A percentile compares a stretch with the other conserved stretches of the same genome.
Conservation (phyloP, 148 eudicot species). For the Persicaria tinctoria region DNA sequence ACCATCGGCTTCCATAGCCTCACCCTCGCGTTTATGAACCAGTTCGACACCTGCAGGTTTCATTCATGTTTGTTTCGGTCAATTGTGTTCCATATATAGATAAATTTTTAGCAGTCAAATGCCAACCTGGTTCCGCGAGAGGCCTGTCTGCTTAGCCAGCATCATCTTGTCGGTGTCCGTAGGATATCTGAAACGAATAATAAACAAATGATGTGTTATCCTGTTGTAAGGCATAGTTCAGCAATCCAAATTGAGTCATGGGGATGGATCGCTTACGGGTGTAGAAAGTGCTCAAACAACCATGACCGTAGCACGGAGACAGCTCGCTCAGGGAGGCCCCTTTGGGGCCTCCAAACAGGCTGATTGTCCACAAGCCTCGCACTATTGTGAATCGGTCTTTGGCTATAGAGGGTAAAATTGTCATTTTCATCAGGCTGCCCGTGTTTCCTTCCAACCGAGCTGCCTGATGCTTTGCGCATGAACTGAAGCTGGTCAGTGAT, state of each 20-base stretch:
- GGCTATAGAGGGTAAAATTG: conserved; percentile 5
- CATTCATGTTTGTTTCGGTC: not conserved
- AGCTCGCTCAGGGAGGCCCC: conserved; percentile 70
- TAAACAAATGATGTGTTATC: not conserved
- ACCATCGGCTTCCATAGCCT: conserved; percentile 81
- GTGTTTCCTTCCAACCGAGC: conserved; percentile 9
- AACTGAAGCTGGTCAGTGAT: conserved; percentile 28
- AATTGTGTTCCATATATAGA: not conserved
- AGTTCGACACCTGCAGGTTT: conserved; percentile 54
- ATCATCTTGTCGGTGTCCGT: conserved; percentile 68
- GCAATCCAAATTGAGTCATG: not conserved
- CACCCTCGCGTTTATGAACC: conserved; percentile 82
- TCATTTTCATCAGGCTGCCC: conserved; percentile 1
- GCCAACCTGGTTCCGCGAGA: conserved; percentile 62
- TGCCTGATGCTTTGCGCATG: conserved; percentile 7
- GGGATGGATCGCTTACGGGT: conserved; percentile 40
- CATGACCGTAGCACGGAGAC: conserved; percentile 71
- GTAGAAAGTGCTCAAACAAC: conserved; percentile 79
- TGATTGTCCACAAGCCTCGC: conserved; percentile 20
- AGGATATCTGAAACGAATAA: conserved; percentile 45
- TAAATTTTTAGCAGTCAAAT: not conserved
- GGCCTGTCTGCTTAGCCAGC: conserved; percentile 72
- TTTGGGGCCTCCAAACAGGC: conserved; percentile 71
- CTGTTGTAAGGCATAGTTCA: not conserved
- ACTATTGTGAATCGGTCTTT: not conserved